Percentiles rank a stretch among this genome's conserved stretches.
These are phyloP conservation scores for Colletotrichum tofieldiae DNA, from an alignment of 2,329 filamentous ascomycete species.

Conservation along the genomic window DNA sequence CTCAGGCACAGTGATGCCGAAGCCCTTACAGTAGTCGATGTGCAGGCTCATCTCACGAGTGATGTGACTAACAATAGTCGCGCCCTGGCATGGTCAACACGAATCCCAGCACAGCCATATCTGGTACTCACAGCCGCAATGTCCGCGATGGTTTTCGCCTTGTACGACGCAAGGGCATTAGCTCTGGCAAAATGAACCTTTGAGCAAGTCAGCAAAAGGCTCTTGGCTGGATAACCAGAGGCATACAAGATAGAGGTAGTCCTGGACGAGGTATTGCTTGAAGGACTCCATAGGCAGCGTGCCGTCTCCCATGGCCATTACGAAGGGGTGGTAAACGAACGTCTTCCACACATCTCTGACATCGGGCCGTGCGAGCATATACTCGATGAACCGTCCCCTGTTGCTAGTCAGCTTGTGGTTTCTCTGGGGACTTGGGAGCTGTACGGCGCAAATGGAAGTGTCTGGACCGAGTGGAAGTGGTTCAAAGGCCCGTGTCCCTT, in stretches of 20 bases:
- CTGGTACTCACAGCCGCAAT: slow-evolving; percentile 74
- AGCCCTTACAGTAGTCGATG: slow-evolving; percentile 84
- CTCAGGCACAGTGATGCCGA: slow-evolving; percentile 81
- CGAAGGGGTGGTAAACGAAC: slow-evolving; percentile 88
- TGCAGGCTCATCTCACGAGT: slow-evolving; percentile 86
- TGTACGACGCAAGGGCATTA: slow-evolving; percentile 89
- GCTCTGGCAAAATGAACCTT: slow-evolving; percentile 90
- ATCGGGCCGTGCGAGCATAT: slow-evolving; percentile 82
- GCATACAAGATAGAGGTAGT: slow-evolving; percentile 88
- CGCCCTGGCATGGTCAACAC: slow-evolving; percentile 61
- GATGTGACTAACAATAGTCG: slow-evolving; percentile 82
- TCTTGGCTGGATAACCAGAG: too few species aligned
- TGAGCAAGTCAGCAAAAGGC: neutral
- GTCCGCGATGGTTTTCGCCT: slow-evolving; percentile 80
- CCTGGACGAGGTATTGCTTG: slow-evolving; percentile 91
- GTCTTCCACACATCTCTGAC: slow-evolving; percentile 81
- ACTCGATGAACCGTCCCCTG: slow-evolving; percentile 86
- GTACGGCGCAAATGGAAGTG: slow-evolving; percentile 78
- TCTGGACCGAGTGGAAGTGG: slow-evolving; percentile 82
- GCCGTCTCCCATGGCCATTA: slow-evolving; percentile 82
- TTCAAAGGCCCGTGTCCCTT: slow-evolving; percentile 81
- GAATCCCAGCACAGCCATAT: slow-evolving; percentile 45
- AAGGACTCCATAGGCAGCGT: slow-evolving; percentile 83
- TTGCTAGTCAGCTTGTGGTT: slow-evolving; percentile 32
- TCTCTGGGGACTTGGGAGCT: slow-evolving; percentile 39